Percentiles rank a stretch among this genome's conserved stretches.
Conservation (phyloP, 73 alveolate species). For the Tetrahymena elliotti region DNA sequence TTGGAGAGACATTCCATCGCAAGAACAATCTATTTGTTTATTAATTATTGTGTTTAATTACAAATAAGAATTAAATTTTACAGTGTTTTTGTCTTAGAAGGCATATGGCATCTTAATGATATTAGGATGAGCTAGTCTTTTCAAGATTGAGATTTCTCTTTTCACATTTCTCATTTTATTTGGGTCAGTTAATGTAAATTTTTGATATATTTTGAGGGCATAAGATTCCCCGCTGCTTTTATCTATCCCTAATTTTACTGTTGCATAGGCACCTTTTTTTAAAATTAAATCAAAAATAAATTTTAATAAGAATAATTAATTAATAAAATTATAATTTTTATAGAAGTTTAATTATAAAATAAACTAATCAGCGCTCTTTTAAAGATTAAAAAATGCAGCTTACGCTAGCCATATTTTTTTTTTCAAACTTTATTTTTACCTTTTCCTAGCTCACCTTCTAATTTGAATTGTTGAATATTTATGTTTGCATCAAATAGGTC, state of each 20-base stretch:
- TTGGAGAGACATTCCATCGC: conserved; percentile 68
- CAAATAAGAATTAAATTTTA: not conserved
- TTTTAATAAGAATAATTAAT: not conserved
- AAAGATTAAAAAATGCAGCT: not conserved
- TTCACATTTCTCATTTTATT: conserved; percentile 78
- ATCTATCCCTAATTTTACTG: conserved; percentile 64
- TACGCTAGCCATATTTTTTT: not conserved
- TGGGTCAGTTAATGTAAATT: conserved; percentile 67
- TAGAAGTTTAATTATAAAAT: no score
- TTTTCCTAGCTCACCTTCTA: not conserved
- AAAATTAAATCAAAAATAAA: not conserved
- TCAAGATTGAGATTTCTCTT: conserved; percentile 77
- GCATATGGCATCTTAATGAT: conserved; percentile 69
- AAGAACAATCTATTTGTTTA: conserved; percentile 52
- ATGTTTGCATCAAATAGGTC: not conserved
- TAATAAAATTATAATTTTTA: no score
- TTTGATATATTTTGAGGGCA: conserved; percentile 88
- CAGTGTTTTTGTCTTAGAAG: conserved; percentile 63
- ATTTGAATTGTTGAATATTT: not conserved
- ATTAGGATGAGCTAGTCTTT: conserved; percentile 75
- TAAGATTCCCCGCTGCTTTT: conserved; percentile 52
- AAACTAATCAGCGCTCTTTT: not conserved
- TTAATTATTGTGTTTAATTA: no score
- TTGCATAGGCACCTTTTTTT: conserved; percentile 84
- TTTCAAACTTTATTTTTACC: not conserved